phyloP scores from a whole-genome alignment of 257 asterid species.

The Parsonsia alboflavescens region DNA sequence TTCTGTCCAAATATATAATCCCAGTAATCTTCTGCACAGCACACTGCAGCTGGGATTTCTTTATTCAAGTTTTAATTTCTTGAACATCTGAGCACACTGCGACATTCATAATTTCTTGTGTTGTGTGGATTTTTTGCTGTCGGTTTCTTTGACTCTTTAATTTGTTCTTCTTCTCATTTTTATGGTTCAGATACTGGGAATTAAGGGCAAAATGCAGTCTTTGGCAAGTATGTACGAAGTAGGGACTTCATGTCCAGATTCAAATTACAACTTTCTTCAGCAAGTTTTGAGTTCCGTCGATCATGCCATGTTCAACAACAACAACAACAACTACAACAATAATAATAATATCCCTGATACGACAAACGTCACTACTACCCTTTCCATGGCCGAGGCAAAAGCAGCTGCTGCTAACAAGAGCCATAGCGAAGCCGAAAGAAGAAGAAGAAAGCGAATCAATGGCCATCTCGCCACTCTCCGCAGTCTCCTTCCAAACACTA shows the following conservation, averaged over 20 bases:
- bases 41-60: slow-evolving; percentile 3
- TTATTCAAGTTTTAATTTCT: neutral
- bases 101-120: neutral
- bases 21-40: neutral
- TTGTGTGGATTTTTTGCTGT: neutral
- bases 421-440: slow-evolving; percentile 89
- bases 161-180: neutral
- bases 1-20: neutral
- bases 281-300: slow-evolving; percentile 24
- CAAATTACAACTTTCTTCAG: slow-evolving; percentile 31
- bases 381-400: slow-evolving; percentile 68
- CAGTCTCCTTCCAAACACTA: slow-evolving; percentile 67
- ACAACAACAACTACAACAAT: neutral
- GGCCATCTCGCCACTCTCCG: slow-evolving; percentile 88
- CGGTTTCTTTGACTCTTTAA: slow-evolving; percentile 7
- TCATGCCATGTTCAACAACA: neutral
- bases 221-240: slow-evolving; percentile 46
- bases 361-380: slow-evolving; percentile 41
- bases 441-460: slow-evolving; percentile 78
- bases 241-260: slow-evolving; percentile 40
- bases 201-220: slow-evolving; percentile 49
- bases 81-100: neutral
- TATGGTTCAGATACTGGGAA: neutral
- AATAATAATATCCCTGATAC: slow-evolving; percentile 20
- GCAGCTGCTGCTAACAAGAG: slow-evolving; percentile 69